A percentile compares a stretch with the other conserved stretches of the same genome.
phyloP scores from a whole-genome alignment of 2,329 filamentous ascomycete species.

The Aureobasidium sp. region DNA sequence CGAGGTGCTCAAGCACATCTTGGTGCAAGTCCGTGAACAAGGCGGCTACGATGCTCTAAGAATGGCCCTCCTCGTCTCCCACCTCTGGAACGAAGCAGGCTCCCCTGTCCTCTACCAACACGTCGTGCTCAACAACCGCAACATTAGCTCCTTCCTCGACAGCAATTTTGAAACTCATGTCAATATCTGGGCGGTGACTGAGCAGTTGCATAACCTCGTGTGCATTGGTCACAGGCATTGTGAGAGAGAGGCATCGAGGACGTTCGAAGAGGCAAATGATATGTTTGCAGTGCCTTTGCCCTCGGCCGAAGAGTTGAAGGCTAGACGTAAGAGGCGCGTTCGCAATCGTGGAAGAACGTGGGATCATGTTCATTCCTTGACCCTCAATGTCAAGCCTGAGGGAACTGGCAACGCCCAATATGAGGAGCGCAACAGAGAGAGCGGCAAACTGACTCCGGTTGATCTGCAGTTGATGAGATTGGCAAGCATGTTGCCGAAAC shows the following conservation, averaged over 20 bases:
- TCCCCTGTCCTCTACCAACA: background rate
- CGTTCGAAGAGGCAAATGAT: background rate
- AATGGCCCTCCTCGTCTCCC: background rate
- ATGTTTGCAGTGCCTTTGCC: background rate
- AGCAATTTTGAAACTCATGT: background rate
- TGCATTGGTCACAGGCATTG: background rate
- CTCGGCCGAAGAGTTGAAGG: background rate
- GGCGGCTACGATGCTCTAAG: background rate
- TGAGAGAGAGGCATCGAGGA: background rate
- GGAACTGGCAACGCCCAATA: background rate
- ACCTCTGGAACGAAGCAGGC: background rate
- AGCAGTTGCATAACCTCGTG: background rate
- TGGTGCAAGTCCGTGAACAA: conserved; percentile 2
- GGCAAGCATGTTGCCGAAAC: background rate
- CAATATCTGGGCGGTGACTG: background rate
- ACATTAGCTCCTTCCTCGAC: background rate
- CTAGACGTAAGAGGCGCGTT: background rate
- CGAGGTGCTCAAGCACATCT: background rate
- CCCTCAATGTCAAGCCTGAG: background rate
- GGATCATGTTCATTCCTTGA: background rate
- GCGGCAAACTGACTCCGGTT: background rate
- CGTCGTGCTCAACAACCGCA: background rate
- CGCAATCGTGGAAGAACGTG: background rate
- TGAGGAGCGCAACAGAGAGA: background rate
- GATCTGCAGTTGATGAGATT: background rate